Evolutionary conservation across 1,139 yeast species (phyloP).

Genomic region (Keqinozyma sinolaborantium): DNA sequence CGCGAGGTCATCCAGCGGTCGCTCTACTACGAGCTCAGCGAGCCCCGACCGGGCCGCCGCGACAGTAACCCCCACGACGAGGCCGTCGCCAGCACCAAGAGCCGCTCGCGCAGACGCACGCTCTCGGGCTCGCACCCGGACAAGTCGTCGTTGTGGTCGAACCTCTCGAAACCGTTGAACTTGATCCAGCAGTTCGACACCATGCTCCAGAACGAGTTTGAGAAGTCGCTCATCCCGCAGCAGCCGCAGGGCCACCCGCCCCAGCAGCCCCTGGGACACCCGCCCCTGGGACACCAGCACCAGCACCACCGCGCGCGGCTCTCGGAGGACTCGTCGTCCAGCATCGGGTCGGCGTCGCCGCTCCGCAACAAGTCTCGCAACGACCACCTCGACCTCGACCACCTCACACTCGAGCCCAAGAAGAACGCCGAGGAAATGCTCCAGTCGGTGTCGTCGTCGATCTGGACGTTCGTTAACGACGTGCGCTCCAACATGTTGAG

Average conservation of each 20-base stretch:
- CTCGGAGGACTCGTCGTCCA: constrained; percentile 27
- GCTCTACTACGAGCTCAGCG: constrained; percentile 30
- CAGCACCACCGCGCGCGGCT: constrained; percentile 14
- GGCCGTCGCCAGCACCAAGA: constrained; percentile 29
- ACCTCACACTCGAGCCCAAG: constrained; percentile 5
- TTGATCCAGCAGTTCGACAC: constrained; percentile 68
- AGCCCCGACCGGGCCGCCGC: constrained; percentile 14
- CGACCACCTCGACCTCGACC: constrained; percentile 11
- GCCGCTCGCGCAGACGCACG: constrained; percentile 20
- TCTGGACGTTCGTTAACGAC: constrained; percentile 46
- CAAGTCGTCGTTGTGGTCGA: constrained; percentile 28
- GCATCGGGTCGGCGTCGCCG: constrained; percentile 17
- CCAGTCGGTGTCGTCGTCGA: constrained; percentile 39
- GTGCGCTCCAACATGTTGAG: constrained; percentile 37
- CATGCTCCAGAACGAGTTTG: constrained; percentile 64
- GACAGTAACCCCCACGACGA: constrained; percentile 33
- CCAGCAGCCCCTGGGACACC: constrained; percentile 1
- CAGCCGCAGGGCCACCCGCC: constrained; percentile 1
- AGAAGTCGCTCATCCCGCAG: constrained; percentile 37
- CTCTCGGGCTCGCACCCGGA: constrained; percentile 7
- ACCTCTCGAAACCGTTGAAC: constrained; percentile 54
- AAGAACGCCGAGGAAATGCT: constrained; percentile 31
- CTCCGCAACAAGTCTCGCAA: constrained; percentile 5
- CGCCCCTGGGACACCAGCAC: neutral
- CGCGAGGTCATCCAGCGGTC: constrained; percentile 39